Conservation (phyloP, 169 alveolate genomes). For the Eimeria necatrix region DNA sequence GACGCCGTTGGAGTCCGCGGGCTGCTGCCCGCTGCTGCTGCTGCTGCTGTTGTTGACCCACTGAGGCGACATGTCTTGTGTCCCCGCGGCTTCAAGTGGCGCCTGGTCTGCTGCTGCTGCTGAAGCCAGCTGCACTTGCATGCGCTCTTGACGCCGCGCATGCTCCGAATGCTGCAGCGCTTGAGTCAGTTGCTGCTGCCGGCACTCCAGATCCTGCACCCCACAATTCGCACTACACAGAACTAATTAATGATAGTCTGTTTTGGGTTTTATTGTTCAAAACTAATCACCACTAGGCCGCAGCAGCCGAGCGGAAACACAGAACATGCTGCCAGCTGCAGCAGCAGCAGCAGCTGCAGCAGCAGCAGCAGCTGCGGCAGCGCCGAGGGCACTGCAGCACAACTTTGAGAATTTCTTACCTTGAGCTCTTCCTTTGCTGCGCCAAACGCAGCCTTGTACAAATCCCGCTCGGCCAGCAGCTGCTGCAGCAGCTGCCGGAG, state of each 20-base stretch:
- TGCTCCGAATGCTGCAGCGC: conserved; percentile 73
- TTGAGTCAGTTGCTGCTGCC: conserved; percentile 75
- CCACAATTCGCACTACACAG: background rate
- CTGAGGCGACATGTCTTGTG: conserved; percentile 14
- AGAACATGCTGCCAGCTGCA: background rate
- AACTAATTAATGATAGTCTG: background rate
- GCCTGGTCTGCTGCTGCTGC: conserved; percentile 49
- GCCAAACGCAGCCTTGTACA: conserved; percentile 78
- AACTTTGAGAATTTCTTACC: background rate
- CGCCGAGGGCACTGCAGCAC: background rate
- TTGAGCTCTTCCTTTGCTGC: conserved; percentile 78
- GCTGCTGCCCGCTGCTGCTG: conserved; percentile 41
- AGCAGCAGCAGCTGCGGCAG: background rate
- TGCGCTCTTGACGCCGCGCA: conserved; percentile 47
- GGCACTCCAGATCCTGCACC: conserved; percentile 66
- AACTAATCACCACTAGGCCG: no score
- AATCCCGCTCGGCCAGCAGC: conserved; percentile 73
- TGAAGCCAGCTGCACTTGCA: conserved; percentile 55
- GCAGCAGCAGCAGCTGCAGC: background rate
- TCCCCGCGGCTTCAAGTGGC: background rate
- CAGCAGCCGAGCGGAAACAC: no score
- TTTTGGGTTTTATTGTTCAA: no score
- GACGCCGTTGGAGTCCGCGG: conserved; percentile 21
- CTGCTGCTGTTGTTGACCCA: conserved; percentile 39
- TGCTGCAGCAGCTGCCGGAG: conserved; percentile 71